Percentiles rank a stretch among this genome's conserved stretches.
Evolutionary conservation across 2,329 filamentous ascomycete genomes (phyloP).

Genomic region (Bipolaris bicolor): DNA sequence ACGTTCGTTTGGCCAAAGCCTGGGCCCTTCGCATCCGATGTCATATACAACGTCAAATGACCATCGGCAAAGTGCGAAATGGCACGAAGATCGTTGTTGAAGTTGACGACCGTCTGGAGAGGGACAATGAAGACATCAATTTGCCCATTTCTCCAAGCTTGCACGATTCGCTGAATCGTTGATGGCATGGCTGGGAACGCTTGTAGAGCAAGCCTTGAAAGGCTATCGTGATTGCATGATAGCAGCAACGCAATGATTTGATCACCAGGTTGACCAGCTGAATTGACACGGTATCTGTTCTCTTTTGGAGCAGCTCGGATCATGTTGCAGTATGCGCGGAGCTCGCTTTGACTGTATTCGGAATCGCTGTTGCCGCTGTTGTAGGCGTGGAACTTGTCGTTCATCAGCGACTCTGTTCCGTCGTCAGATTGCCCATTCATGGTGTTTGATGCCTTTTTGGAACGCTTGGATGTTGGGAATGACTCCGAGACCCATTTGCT

Average conservation of each 20-base stretch:
- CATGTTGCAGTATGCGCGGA: constrained; percentile 56
- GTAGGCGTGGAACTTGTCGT: constrained; percentile 52
- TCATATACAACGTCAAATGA: constrained; percentile 39
- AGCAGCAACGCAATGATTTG: constrained; percentile 53
- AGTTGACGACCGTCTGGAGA: constrained; percentile 38
- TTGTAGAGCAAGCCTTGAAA: constrained; percentile 45
- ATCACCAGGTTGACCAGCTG: constrained; percentile 51
- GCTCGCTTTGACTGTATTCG: constrained; percentile 58
- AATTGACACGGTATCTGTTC: constrained; percentile 51
- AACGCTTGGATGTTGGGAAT: constrained; percentile 12
- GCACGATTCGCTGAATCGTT: constrained; percentile 37
- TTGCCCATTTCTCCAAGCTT: constrained; percentile 42
- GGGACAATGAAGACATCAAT: constrained; percentile 46
- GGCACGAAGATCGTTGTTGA: constrained; percentile 45
- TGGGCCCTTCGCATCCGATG: constrained; percentile 38
- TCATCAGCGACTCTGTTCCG: constrained; percentile 27
- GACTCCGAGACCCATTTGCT: constrained; percentile 38
- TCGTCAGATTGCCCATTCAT: constrained; percentile 23
- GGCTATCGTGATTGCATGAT: constrained; percentile 46
- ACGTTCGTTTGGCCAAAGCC: constrained; percentile 36
- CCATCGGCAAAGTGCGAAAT: constrained; percentile 44
- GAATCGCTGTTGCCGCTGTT: constrained; percentile 52
- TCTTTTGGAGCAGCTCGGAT: constrained; percentile 51
- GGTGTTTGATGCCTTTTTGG: constrained; percentile 17
- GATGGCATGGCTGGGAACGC: constrained; percentile 55